Base-by-base conservation (phyloP, 805 yeast species). In the Wickerhamomyces canadensis region DNA sequence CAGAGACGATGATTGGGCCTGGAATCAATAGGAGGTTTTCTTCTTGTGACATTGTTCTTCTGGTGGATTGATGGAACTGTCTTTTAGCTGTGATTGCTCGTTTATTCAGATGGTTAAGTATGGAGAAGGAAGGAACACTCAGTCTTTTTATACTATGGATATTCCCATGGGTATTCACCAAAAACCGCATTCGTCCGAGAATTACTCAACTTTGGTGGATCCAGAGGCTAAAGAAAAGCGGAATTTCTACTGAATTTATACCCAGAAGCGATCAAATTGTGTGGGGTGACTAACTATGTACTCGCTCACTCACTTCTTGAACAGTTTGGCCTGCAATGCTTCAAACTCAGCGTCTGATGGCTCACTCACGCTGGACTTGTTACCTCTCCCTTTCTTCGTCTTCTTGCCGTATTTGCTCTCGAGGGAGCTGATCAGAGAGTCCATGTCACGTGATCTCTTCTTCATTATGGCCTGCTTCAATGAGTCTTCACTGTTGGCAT, bases 1-100 rank as follows among this genome's bases (percentile, higher is more conserved):
- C 86, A 34, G 88, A 78, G 62, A 91, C 79, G 62, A 81, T 86
- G 55, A 86, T 80, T 43, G 95, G 95, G 27, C 95, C 95, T 15
- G 95, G 93, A 48, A 85, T 82, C 67, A 85, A 66, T 30, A 77
- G 57, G 32, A 73, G 53, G 22, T 64, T 55, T 44, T 65, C 70
- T 17, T 43, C 39, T 10, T 55, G 32, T 10, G 49, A 40, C 52
- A 46, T 42, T 27, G 19, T 38, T 25, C 8, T 13, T 12, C 18
- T 19, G 6, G 7, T n/a, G 15, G 11, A 15, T n/a, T 21, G 18
- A n/a, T n/a, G 14, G 9, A 14, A 21, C 11, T 31, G 13, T 14
- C 9, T 17, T 30, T 12, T 11, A 12, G 27, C 13, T 25, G 15
- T 9, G 12, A 9, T n/a, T 25, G 15, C 15, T 25, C 15, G 24